Evolutionary conservation across 2,329 filamentous ascomycete genomes (phyloP), one percentile per base, ranked within the genome.

Genomic region (Fusarium sp.): DNA sequence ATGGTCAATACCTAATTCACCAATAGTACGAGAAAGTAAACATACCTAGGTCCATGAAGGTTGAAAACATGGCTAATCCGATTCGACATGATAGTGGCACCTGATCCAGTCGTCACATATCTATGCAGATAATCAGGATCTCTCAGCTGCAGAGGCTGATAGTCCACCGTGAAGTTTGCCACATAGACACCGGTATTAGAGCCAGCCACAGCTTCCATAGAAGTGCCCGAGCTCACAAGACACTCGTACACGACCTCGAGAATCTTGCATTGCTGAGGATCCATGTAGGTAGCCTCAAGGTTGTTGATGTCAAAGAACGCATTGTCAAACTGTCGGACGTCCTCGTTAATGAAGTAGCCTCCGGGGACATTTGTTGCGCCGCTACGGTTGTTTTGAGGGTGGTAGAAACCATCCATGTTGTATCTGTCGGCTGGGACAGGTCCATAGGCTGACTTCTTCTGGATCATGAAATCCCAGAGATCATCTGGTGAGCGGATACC

Each of bases 61-160:
- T 34, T 24, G 22, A 51, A 51, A 9, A 34, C 17, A 14, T 51
- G 48, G 48, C 48, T 51, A 20, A 51, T 51, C 5, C 48, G 30
- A 0, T 51, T 51, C 4, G 48, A 51, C 48, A 51, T 51, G 22
- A 51, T 51, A 17, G 48, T 51, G 10, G 48, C 30, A 2, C 48
- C 48, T 14, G 48, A 51, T 0, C 30, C 48, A 1, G 48, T 51
- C 6, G 48, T 34, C 3, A 51, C 30, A 4, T 51, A 51, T 51
- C 48, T 51, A 24, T 51, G 48, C 5, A 51, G 30, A 51, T 51
- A 51, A 51, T 51, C 48, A 34, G 48, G 48, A 14, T 51, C 48
- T 20, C 30, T 32, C 15, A 51, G 12, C 30, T 51, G 48, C 4
- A 34, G 8, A 24, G 30, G 22, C 30, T 51, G 48, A 34, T 51